phyloP scores from a whole-genome alignment of 2,329 filamentous ascomycete species.

The Colletotrichum lupini region DNA sequence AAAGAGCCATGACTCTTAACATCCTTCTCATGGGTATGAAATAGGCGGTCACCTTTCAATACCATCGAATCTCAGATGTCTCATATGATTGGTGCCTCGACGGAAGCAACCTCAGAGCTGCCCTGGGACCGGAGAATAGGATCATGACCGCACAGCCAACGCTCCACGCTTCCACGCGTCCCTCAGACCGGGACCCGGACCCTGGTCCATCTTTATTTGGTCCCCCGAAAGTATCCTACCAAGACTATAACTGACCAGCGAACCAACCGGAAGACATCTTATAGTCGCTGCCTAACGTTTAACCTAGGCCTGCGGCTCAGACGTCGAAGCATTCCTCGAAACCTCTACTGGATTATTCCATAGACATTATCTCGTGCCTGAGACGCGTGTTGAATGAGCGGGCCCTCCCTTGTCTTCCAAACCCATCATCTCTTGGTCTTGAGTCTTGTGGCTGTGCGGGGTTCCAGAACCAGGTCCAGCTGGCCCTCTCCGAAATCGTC shows the following conservation, averaged over 20 bases:
- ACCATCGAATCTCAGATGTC: not conserved
- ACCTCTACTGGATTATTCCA: not conserved
- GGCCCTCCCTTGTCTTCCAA: not conserved
- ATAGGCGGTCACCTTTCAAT: not conserved
- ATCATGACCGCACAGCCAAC: not conserved
- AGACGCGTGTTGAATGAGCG: not conserved
- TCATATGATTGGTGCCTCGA: not conserved
- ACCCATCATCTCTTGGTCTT: not conserved
- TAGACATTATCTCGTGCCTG: not conserved
- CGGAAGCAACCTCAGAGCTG: not conserved
- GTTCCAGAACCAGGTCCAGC: constrained; percentile 7
- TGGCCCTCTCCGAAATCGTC: constrained; percentile 18
- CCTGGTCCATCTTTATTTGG: not conserved
- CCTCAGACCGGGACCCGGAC: not conserved
- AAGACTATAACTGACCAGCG: not conserved
- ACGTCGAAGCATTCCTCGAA: not conserved
- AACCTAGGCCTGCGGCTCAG: not conserved
- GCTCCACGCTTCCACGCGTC: not conserved
- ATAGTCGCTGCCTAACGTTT: not conserved
- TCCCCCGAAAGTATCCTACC: not conserved
- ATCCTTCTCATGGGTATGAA: not conserved
- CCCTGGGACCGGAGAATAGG: not conserved
- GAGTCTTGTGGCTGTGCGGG: constrained; percentile 29
- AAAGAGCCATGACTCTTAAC: not conserved
- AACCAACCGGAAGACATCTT: not conserved